Evolutionary conservation across 495 filamentous ascomycete species (phyloP).

Genomic region (Copromyces sp.): DNA sequence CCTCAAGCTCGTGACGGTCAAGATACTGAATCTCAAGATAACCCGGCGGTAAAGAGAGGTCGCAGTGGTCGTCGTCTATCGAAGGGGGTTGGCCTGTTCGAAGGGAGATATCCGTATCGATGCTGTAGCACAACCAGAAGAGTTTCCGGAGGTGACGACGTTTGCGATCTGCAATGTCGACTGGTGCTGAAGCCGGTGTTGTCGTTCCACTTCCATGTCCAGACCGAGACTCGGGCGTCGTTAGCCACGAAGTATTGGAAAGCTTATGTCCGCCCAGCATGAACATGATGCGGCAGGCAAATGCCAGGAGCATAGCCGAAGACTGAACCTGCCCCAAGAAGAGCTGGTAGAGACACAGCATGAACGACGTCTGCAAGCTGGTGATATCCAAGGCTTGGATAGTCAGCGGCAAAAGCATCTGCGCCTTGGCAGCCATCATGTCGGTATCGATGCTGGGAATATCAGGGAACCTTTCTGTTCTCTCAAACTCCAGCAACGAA

Average conservation of each 20-base stretch:
- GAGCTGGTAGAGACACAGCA: conserved; percentile 35
- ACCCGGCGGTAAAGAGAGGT: conserved; percentile 37
- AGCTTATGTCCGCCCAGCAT: conserved; percentile 36
- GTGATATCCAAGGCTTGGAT: conserved; percentile 33
- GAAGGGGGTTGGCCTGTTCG: conserved; percentile 43
- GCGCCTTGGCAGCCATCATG: conserved; percentile 25
- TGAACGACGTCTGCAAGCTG: conserved; percentile 32
- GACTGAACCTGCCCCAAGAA: conserved; percentile 37
- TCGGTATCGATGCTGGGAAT: conserved; percentile 26
- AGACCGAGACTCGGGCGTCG: not conserved
- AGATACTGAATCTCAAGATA: conserved; percentile 30
- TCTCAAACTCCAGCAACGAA: conserved; percentile 16
- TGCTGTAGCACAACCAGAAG: conserved; percentile 44
- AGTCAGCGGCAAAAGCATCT: conserved; percentile 31
- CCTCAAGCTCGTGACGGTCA: conserved; percentile 2
- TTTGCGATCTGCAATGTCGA: not conserved
- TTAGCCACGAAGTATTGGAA: conserved; percentile 4
- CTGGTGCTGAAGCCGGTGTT: not conserved
- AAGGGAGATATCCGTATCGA: conserved; percentile 42
- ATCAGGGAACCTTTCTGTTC: not conserved
- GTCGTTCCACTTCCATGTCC: not conserved
- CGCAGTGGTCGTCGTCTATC: conserved; percentile 44
- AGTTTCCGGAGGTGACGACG: conserved; percentile 33
- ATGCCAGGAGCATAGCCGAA: conserved; percentile 30
- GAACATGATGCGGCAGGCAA: conserved; percentile 37